Conservation (phyloP, 768 basidiomycete genomes). For the Arthromyces matolae region DNA sequence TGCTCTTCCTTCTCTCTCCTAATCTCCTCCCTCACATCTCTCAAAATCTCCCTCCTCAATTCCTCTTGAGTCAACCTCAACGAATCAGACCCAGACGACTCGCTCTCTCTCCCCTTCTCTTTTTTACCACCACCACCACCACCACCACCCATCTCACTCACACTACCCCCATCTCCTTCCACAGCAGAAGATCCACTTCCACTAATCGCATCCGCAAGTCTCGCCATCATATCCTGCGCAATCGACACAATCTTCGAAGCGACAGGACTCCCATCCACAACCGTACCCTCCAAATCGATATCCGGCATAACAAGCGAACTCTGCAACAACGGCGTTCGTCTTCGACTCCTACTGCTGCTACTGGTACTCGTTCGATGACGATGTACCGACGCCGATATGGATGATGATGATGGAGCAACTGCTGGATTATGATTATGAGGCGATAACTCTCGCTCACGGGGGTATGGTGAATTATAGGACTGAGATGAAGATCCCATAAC, state of each 20-base stretch:
- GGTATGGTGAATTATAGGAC: background rate
- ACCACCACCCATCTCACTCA: too few relatives aligned
- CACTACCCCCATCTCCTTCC: background rate
- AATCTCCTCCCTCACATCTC: conserved; percentile 2
- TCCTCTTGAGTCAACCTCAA: background rate
- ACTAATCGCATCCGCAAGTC: conserved; percentile 8
- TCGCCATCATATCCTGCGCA: conserved; percentile 8
- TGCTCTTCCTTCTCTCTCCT: conserved; percentile 1
- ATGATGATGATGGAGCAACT: too few relatives aligned
- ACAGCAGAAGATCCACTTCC: background rate
- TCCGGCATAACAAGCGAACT: conserved; percentile 1
- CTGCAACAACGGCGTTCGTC: background rate
- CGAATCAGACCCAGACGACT: background rate
- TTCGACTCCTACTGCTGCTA: background rate
- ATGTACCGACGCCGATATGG: conserved; percentile 1
- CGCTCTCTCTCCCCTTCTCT: background rate
- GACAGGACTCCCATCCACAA: conserved; percentile 1
- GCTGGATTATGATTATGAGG: too few relatives aligned
- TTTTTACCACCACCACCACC: background rate
- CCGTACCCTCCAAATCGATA: conserved; percentile 1
- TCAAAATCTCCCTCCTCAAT: background rate
- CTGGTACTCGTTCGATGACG: background rate
- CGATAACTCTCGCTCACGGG: too few relatives aligned
- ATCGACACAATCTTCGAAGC: conserved; percentile 11
- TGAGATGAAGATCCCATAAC: background rate